Percentiles rank a stretch among this genome's conserved stretches.
Conservation (phyloP, 2,329 filamentous ascomycete species). For the Trichoderma koningii region DNA sequence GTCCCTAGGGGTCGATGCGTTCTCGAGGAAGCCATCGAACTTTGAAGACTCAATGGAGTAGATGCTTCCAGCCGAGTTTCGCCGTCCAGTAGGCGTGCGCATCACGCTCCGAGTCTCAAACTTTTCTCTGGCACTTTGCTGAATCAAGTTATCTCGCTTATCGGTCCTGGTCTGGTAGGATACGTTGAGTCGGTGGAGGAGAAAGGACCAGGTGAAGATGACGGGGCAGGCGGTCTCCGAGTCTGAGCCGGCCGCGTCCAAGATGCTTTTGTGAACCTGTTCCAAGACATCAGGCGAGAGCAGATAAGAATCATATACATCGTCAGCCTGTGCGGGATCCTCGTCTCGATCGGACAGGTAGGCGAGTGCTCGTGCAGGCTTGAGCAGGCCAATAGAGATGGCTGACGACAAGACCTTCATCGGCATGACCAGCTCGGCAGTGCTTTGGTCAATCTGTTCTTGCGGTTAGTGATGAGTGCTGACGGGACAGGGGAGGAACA, state of each 20-base stretch:
- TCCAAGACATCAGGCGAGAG: conserved; percentile 69
- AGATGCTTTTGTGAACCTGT: conserved; percentile 71
- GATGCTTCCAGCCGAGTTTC: conserved; percentile 63
- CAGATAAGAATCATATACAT: conserved; percentile 60
- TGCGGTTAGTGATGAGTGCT: conserved; percentile 30
- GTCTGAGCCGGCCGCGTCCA: conserved; percentile 57
- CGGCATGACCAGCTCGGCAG: conserved; percentile 57
- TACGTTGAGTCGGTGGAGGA: conserved; percentile 69
- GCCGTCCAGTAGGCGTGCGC: conserved; percentile 47
- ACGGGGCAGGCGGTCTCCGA: conserved; percentile 69
- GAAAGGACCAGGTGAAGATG: conserved; percentile 78
- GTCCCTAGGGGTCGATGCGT: conserved; percentile 53
- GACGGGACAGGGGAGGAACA: not conserved
- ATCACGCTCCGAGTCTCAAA: conserved; percentile 53
- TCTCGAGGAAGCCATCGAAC: conserved; percentile 60
- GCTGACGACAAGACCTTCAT: conserved; percentile 70
- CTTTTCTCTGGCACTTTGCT: conserved; percentile 59
- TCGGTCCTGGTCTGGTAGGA: conserved; percentile 65
- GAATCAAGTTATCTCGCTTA: conserved; percentile 58
- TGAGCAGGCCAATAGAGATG: conserved; percentile 72
- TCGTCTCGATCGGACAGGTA: conserved; percentile 45
- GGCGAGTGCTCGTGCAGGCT: conserved; percentile 58
- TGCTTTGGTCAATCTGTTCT: conserved; percentile 43
- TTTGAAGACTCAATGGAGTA: conserved; percentile 62
- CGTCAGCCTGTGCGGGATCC: conserved; percentile 41